Percentiles rank a stretch among this genome's conserved stretches.
Conservation (phyloP, 192 early-diverging fungal genomes). For the Coemansia sp. region DNA sequence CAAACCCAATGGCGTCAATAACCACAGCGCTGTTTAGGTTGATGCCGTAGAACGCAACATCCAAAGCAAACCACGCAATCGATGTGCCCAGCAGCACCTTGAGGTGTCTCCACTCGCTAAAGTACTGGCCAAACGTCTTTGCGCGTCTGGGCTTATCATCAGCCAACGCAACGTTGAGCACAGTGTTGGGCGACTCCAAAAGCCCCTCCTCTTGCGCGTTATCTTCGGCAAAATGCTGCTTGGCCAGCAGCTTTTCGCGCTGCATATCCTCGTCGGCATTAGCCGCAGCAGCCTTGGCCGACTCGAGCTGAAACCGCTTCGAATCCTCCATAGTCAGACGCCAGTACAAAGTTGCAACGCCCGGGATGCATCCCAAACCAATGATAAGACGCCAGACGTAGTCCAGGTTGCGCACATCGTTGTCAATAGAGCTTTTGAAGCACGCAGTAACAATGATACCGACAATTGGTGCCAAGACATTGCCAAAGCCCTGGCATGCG, state of each 20-base stretch:
- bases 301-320: constrained; percentile 61
- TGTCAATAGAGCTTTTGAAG: constrained; percentile 68
- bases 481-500: constrained; percentile 92
- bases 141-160: background rate
- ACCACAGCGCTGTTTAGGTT: constrained; percentile 79
- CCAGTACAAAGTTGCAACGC: constrained; percentile 82
- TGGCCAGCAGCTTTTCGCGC: constrained; percentile 58
- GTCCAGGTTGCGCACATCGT: constrained; percentile 68
- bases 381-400: constrained; percentile 91
- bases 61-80: constrained; percentile 74
- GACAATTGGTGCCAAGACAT: constrained; percentile 76
- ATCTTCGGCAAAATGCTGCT: constrained; percentile 6
- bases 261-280: constrained; percentile 52
- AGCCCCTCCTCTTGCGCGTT: background rate
- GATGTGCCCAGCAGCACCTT: constrained; percentile 78
- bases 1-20: constrained; percentile 69
- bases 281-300: constrained; percentile 12
- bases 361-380: constrained; percentile 83
- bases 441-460: constrained; percentile 67
- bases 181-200: background rate
- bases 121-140: background rate
- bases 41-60: constrained; percentile 82
- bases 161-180: constrained; percentile 64
- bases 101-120: constrained; percentile 55
- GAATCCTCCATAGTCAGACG: constrained; percentile 82